A percentile compares a stretch with the other conserved stretches of the same genome.
phyloP scores from a whole-genome alignment of 805 yeast species.

The Lipomyces sp. region DNA sequence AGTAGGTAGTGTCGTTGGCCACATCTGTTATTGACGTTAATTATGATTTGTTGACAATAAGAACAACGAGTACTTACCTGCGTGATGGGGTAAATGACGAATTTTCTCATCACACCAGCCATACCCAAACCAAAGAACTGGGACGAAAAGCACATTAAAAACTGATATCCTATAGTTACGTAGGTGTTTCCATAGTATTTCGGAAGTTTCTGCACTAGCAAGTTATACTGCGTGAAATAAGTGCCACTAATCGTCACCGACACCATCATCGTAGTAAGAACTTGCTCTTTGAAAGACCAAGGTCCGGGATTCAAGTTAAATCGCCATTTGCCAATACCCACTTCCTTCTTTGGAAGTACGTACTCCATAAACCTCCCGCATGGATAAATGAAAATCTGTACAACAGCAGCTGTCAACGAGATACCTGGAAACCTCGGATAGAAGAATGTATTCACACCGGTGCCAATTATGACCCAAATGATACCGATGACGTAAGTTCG shows the following conservation, averaged over 20 bases:
- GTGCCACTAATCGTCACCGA: constrained; percentile 36
- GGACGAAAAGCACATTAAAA: constrained; percentile 58
- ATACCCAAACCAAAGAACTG: constrained; percentile 69
- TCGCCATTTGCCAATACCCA: constrained; percentile 49
- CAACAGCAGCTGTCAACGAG: constrained; percentile 60
- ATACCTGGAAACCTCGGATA: constrained; percentile 62
- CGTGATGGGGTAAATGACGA: constrained; percentile 55
- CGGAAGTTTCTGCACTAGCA: neutral
- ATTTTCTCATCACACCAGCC: constrained; percentile 65
- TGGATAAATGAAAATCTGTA: constrained; percentile 69
- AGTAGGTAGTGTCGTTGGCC: constrained; percentile 59
- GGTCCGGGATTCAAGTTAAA: constrained; percentile 63
- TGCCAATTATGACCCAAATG: constrained; percentile 59
- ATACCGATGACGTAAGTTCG: constrained; percentile 62
- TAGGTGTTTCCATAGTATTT: constrained; percentile 3
- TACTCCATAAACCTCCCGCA: constrained; percentile 54
- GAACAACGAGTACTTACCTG: constrained; percentile 11
- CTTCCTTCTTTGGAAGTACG: constrained; percentile 53
- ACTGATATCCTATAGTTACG: constrained; percentile 54
- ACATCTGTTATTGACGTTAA: constrained; percentile 45
- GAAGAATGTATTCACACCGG: constrained; percentile 63
- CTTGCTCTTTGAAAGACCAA: constrained; percentile 68
- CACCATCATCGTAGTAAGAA: constrained; percentile 56
- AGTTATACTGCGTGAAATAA: neutral
- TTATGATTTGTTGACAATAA: no score